These are phyloP conservation scores for Paecilomyces sp. DNA, from an alignment of 2,329 filamentous ascomycete genomes.

Conservation along the genomic window DNA sequence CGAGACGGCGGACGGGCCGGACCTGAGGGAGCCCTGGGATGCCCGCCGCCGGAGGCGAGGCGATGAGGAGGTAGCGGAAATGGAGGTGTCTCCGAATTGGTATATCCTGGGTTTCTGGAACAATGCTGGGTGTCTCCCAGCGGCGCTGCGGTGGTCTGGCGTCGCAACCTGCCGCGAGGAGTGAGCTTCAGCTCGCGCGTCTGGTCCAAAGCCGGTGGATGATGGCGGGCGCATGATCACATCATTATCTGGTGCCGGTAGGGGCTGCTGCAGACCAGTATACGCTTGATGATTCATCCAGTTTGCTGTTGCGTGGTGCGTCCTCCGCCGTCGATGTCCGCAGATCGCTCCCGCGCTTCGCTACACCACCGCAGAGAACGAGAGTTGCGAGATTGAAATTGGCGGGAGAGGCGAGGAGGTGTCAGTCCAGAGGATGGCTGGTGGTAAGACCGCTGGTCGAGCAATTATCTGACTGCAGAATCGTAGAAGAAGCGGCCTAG, in stretches of 20 bases:
- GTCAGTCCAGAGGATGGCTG: too few relatives aligned
- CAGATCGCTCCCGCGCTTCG: not conserved
- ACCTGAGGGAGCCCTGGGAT: conserved; percentile 28
- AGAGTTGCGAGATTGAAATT: not conserved
- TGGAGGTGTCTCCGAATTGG: not conserved
- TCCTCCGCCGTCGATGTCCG: not conserved
- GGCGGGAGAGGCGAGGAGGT: too few relatives aligned
- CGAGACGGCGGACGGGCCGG: conserved; percentile 26
- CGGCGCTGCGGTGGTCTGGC: conserved; percentile 3
- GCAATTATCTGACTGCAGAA: too few relatives aligned
- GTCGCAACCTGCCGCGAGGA: conserved; percentile 8
- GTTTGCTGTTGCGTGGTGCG: conserved; percentile 4
- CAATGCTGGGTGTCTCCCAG: not conserved
- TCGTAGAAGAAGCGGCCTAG: too few relatives aligned
- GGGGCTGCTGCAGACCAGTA: conserved; percentile 23
- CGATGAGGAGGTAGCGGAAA: not conserved
- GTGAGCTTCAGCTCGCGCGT: conserved; percentile 7
- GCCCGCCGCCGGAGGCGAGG: conserved; percentile 24
- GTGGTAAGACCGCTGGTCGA: too few relatives aligned
- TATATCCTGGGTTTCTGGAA: not conserved
- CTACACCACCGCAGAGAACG: not conserved
- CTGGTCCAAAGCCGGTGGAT: conserved; percentile 3
- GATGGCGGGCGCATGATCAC: conserved; percentile 21
- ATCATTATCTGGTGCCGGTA: conserved; percentile 15
- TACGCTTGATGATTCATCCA: conserved; percentile 26